Conservation (phyloP, 1,139 yeast species). For the Pneumocystis carinii region DNA sequence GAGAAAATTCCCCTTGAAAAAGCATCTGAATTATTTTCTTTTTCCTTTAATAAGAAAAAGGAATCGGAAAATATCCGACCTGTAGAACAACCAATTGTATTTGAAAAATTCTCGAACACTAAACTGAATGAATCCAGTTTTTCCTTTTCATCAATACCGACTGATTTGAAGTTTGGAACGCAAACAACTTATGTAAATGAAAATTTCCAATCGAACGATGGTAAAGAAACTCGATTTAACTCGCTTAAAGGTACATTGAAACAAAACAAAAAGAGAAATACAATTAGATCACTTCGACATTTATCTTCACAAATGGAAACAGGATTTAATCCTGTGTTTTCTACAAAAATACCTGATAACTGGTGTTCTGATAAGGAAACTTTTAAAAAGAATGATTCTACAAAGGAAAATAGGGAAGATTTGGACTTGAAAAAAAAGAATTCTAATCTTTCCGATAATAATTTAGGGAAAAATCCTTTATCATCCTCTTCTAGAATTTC, state of each 20-base stretch:
- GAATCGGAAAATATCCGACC: neutral
- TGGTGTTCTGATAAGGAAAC: neutral
- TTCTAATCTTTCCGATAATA: neutral
- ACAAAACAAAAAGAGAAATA: neutral
- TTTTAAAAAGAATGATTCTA: neutral
- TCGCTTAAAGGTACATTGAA: neutral
- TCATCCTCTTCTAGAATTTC: neutral
- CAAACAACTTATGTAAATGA: neutral
- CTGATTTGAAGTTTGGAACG: neutral
- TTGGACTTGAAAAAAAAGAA: neutral
- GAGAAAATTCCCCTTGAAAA: neutral
- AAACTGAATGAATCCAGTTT: neutral
- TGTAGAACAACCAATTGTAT: neutral
- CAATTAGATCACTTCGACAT: neutral
- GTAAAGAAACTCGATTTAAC: neutral
- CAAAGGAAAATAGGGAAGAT: neutral
- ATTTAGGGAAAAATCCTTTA: neutral
- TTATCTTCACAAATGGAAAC: neutral
- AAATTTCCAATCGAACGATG: neutral
- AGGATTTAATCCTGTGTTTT: neutral
- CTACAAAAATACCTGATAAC: neutral
- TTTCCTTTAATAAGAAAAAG: neutral
- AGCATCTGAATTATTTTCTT: neutral
- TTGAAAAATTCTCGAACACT: neutral
- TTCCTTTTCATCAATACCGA: neutral